phyloP scores from a whole-genome alignment of 2,329 filamentous ascomycete species.

The Pseudogymnoascus sp. region DNA sequence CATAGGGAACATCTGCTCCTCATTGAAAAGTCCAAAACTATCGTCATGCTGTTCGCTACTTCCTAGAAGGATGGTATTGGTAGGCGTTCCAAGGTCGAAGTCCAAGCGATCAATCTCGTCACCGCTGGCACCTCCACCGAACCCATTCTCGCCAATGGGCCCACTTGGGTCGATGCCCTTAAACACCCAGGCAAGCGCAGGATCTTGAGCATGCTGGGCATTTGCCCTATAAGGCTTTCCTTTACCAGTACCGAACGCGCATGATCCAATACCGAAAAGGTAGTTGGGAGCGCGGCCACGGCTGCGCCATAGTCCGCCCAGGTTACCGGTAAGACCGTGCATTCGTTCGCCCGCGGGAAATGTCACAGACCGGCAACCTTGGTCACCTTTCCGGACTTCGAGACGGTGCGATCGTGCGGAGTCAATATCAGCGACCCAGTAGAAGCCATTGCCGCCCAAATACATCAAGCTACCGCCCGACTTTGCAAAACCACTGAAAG shows the following conservation, averaged over 20 bases:
- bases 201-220: background rate
- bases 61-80: conserved; percentile 25
- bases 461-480: conserved; percentile 32
- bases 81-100: conserved; percentile 26
- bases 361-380: conserved; percentile 27
- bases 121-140: conserved; percentile 29
- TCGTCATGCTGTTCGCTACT: conserved; percentile 21
- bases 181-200: conserved; percentile 8
- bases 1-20: conserved; percentile 23
- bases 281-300: conserved; percentile 27
- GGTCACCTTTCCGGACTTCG: conserved; percentile 30
- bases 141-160: conserved; percentile 22
- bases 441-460: conserved; percentile 33
- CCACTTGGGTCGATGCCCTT: conserved; percentile 14
- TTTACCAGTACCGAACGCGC: conserved; percentile 27
- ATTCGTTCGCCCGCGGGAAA: conserved; percentile 27
- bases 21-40: conserved; percentile 23
- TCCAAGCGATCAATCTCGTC: conserved; percentile 33
- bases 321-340: conserved; percentile 26
- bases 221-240: conserved; percentile 18
- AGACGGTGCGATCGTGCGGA: conserved; percentile 26
- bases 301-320: conserved; percentile 30
- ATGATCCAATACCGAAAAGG: conserved; percentile 28
- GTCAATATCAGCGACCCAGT: conserved; percentile 26
- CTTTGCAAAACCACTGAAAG: conserved; percentile 25